Conservation (phyloP, 768 basidiomycete species). For the Phanerochaete sordida region DNA sequence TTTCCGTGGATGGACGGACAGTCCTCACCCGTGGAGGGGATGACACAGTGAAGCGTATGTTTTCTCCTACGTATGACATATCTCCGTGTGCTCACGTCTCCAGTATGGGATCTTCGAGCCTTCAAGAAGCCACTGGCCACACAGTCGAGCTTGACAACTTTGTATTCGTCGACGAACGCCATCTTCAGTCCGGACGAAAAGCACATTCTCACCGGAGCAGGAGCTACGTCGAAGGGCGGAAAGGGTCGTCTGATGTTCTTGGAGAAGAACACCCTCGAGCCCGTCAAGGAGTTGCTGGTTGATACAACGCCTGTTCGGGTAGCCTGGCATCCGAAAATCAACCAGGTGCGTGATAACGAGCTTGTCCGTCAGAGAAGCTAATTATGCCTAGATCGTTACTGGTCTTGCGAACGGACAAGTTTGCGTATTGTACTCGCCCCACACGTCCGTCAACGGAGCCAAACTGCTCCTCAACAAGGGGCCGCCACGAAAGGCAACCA, state of each 20-base stretch:
- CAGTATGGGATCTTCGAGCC: slow-evolving; percentile 92
- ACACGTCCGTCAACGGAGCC: slow-evolving; percentile 86
- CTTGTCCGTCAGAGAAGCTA: not conserved
- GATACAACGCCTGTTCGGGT: slow-evolving; percentile 86
- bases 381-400: slow-evolving; percentile 64
- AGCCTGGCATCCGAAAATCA: slow-evolving; percentile 95
- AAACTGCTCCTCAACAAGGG: slow-evolving; percentile 87
- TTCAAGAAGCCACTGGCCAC: slow-evolving; percentile 86
- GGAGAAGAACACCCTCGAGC: slow-evolving; percentile 63
- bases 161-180: slow-evolving; percentile 92
- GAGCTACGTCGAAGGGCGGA: slow-evolving; percentile 61
- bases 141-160: slow-evolving; percentile 60
- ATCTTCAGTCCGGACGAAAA: slow-evolving; percentile 95
- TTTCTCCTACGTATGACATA: slow-evolving; percentile 2
- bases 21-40: slow-evolving; percentile 90
- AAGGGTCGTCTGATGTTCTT: slow-evolving; percentile 74
- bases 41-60: slow-evolving; percentile 91
- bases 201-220: slow-evolving; percentile 81
- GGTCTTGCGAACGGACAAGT: slow-evolving; percentile 87
- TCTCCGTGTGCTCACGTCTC: not conserved
- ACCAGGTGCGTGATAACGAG: slow-evolving; percentile 64
- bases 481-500: slow-evolving; percentile 73
- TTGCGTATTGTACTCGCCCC: slow-evolving; percentile 89
- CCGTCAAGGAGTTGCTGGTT: slow-evolving; percentile 63
- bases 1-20: slow-evolving; percentile 84